Base-by-base conservation (phyloP, 192 early-diverging fungal genomes). In the Chytriomyces confervae region DNA sequence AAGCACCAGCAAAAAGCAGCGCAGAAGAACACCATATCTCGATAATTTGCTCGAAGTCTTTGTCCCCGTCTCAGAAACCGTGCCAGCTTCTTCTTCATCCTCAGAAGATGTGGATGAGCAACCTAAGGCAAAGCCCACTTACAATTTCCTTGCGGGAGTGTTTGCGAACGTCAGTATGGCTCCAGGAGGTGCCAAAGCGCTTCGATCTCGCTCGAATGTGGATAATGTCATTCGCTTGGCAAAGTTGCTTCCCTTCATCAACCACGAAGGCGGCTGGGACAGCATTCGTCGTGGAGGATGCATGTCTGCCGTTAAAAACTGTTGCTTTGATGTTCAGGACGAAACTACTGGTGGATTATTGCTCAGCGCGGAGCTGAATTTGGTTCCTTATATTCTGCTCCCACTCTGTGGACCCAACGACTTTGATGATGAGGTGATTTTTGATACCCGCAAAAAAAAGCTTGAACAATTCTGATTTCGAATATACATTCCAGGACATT, bases 351-450 rank as follows among this genome's bases (percentile, higher is more conserved):
- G 86, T 69, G 78, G 81, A 8, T 77, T 97, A 24, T 74, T 97
- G 48, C 85, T 92, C 67, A 88, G 87, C 50, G 63, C 85, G 13
- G 91, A 92, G 47, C 89, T 94, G 62, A 95, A 97, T 62, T 81
- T 96, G 62, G 81, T 97, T 29, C 93, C 94, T 2, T 95, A 94
- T 76, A 91, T 99, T 44, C 81, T 99, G 10, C 85, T 97, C 48
- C 97, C 97, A 18, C 84, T 96, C 47, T 94, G 93, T 68, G 97
- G 97, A 5, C 92, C 93, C 0, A 96, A 97, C 66, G 96, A 99
- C 69, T 96, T 92, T 80, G 91, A 93, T 66, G 87, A 93, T 24
- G 97, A 98, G 65, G 91, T 92, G 29, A 36, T 36, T 36, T 36
- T 36, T 83, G 78, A 9, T n/a, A 18, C n/a, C 50, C 24, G 7